Evolutionary conservation across 305 asterid genomes (phyloP).

Genomic region (Petunia hybrid): DNA sequence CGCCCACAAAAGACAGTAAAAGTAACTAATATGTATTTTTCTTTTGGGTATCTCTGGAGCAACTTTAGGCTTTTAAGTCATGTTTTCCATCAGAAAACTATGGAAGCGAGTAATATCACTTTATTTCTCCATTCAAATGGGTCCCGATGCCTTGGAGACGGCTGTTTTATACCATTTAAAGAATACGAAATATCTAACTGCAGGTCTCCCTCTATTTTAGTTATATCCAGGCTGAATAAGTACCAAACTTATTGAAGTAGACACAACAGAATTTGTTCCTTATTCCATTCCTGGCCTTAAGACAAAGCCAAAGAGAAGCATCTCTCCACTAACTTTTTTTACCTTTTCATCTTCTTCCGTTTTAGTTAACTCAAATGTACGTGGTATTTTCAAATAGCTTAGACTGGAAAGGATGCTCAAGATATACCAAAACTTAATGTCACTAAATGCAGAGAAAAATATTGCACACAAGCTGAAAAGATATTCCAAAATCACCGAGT

Average conservation of each 20-base stretch:
- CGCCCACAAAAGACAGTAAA: constrained; percentile 31
- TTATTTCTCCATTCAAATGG: constrained; percentile 46
- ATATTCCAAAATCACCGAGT: neutral
- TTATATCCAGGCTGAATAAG: constrained; percentile 63
- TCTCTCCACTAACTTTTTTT: constrained; percentile 41
- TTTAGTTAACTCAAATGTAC: constrained; percentile 29
- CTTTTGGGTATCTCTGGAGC: constrained; percentile 49
- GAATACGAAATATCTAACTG: constrained; percentile 49
- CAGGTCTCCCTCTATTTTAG: constrained; percentile 51
- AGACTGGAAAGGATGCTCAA: constrained; percentile 16
- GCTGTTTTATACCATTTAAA: constrained; percentile 45
- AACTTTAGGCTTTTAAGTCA: constrained; percentile 49
- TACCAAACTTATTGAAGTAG: constrained; percentile 76
- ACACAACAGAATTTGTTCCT: constrained; percentile 66
- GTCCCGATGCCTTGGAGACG: constrained; percentile 40
- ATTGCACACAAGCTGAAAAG: constrained; percentile 13
- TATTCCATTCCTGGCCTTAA: constrained; percentile 70
- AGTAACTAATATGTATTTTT: constrained; percentile 42
- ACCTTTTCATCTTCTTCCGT: constrained; percentile 30
- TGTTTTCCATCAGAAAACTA: constrained; percentile 50
- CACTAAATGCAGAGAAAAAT: neutral
- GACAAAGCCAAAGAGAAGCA: constrained; percentile 63
- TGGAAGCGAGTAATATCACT: constrained; percentile 62
- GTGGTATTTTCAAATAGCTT: neutral
- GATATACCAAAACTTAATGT: constrained; percentile 29